Evolutionary conservation across 2,329 filamentous ascomycete genomes (phyloP), one percentile per base, ranked within the genome.

Genomic region (Pezicula neosporulosa): DNA sequence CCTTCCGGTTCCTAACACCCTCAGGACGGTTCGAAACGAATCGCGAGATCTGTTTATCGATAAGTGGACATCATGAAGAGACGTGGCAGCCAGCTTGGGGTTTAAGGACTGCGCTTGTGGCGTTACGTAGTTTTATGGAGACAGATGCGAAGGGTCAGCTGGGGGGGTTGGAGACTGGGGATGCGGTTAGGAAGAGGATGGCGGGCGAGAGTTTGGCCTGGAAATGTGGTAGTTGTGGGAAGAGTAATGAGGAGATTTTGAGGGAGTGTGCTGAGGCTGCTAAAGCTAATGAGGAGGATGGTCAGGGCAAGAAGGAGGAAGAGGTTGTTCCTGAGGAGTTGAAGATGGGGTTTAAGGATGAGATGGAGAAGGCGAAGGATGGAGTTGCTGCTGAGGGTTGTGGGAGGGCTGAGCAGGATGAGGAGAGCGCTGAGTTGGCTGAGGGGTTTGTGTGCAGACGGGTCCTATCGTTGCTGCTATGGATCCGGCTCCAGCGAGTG

Each of bases 61-160:
- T 97, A 63, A 89, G 84, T 48, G 93, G 92, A 2, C 93, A 97
- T 70, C 94, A 99, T 72, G 94, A 97, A 69, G 94, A 97, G 74
- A 96, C 90, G 15, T 99, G 94, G 94, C 93, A 97, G 77, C 94
- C 94, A 0, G 94, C 94, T 1, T 99, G 94, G 94, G 94, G 94
- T 0, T 87, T 99, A 9, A 81, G 94, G 53, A 97, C 94, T 4
- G 93, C 94, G 15, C 73, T 99, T 6, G 81, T 85, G 39, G 83
- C 83, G 33, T 82, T 97, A 45, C 76, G 94, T 49, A 87, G 83
- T 60, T 97, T 97, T 70, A 97, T 99, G 91, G 91, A 95, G 68
- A 92, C 87, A 3, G 89, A 93, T 60, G 85, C 89, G 8, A 83
- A 82, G 60, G 94, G 94, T 1, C 94, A 97, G 73, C 76, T 99